A percentile compares a stretch with the other conserved stretches of the same genome.
These are phyloP conservation scores for Daldinia decipiens DNA, from an alignment of 495 filamentous ascomycete genomes.

Conservation along the genomic window DNA sequence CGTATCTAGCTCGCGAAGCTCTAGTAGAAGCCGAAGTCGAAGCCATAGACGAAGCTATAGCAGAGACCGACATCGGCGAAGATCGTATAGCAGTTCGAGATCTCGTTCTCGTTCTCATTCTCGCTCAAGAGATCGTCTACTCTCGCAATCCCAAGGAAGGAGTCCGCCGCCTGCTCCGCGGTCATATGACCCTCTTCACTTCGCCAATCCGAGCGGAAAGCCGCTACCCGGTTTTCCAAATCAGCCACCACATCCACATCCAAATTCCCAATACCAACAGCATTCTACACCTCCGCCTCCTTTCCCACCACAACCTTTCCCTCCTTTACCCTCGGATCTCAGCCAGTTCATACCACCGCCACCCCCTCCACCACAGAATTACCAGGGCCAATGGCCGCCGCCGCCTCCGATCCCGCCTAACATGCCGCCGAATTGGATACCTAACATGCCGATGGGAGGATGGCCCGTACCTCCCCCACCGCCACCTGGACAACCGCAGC, in stretches of 20 bases:
- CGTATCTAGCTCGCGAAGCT: conserved; percentile 44
- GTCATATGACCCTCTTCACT: conserved; percentile 43
- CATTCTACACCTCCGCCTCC: conserved; percentile 39
- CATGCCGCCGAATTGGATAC: conserved; percentile 46
- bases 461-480: conserved; percentile 42
- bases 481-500: conserved; percentile 30
- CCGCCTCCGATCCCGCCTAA: conserved; percentile 47
- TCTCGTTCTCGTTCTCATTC: conserved; percentile 58
- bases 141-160: conserved; percentile 57
- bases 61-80: conserved; percentile 55
- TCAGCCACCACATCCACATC: conserved; percentile 38
- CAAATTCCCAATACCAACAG: conserved; percentile 49
- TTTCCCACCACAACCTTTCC: conserved; percentile 45
- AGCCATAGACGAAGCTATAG: conserved; percentile 55
- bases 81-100: conserved; percentile 48
- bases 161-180: conserved; percentile 42
- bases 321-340: conserved; percentile 42
- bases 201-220: conserved; percentile 42
- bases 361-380: conserved; percentile 59
- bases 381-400: conserved; percentile 63
- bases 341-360: conserved; percentile 49
- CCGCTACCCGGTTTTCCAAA: conserved; percentile 34
- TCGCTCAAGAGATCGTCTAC: conserved; percentile 33
- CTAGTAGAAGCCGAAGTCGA: conserved; percentile 21
- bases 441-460: conserved; percentile 39